Conservation (phyloP, 768 basidiomycete genomes). For the Termitomyces bulborhizus region DNA sequence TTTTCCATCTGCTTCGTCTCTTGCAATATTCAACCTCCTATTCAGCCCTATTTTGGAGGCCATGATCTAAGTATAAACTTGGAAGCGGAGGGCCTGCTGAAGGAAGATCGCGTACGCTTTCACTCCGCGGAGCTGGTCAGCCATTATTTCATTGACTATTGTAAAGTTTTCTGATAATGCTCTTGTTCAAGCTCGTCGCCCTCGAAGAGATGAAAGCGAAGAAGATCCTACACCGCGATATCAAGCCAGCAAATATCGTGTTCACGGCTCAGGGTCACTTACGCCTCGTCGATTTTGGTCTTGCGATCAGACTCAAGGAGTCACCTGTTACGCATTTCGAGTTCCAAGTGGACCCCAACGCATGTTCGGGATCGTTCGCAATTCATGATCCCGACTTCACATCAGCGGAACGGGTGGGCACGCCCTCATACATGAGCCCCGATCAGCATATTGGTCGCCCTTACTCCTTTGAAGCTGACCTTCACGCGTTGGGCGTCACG, state of each 20-base stretch:
- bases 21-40: neutral
- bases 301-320: slow-evolving; percentile 1
- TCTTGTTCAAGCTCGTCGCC: slow-evolving; percentile 33
- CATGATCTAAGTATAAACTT: slow-evolving; percentile 1
- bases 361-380: slow-evolving; percentile 1
- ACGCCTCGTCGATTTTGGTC: slow-evolving; percentile 5
- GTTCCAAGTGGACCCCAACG: neutral
- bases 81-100: neutral
- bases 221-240: slow-evolving; percentile 6
- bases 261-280: slow-evolving; percentile 5
- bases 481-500: slow-evolving; percentile 3
- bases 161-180: neutral
- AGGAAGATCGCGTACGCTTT: neutral
- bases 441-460: slow-evolving; percentile 3
- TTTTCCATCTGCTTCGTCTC: neutral
- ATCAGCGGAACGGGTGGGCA: slow-evolving; percentile 5
- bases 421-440: slow-evolving; percentile 2
- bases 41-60: slow-evolving; percentile 3
- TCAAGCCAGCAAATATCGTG: slow-evolving; percentile 10
- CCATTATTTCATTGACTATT: neutral
- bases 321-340: neutral
- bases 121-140: neutral
- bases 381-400: neutral
- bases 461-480: slow-evolving; percentile 7
- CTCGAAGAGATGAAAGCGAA: slow-evolving; percentile 1